Base-by-base conservation (phyloP, 441 rosid species). In the Sinapis alba region DNA sequence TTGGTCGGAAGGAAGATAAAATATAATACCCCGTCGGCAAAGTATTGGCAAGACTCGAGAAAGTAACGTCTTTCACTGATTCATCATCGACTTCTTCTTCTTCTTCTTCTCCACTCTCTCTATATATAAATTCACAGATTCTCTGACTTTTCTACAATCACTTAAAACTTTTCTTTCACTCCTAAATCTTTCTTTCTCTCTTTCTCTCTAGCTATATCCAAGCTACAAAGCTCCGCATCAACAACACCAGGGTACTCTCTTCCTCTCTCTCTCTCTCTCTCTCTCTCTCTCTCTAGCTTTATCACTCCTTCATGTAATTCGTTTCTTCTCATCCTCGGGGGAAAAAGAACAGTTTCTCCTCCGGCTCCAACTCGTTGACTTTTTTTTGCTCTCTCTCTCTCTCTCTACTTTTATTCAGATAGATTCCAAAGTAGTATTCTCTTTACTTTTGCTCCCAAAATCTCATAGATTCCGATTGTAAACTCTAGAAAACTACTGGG, bases 21-120 rank as follows among this genome's bases (percentile, higher is more conserved):
- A 45, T 15, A 45, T 16, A 7, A 47, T 1, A 47, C 19, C 32
- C 32, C 54, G 53, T 45, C 53, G 53, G 53, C 53, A 47, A 47
- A 47, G 20, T 47, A 7, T 47, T 47, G 54, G 19, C 53, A 47
- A 47, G 4, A 47, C 54, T 47, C 54, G 3, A 32, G 10, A 32
- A 16, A 45, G 53, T 45, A 50, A 50, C 54, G 54, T 18, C 54
- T 50, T 50, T 50, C 54, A 50, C 54, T 50, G 54, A 50, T 47
- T 7, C 54, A 47, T 15, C 21, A 5, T 13, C 7, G 4, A 15
- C 54, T 16, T 47, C 54, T n/a, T n/a, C 54, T 50, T 50, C 54
- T 50, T 50, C 21, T 50, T 50, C 54, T 16, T 13, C 6, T 13
- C 21, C 54, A 15, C 21, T 16, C 54, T 50, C n/a, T n/a, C n/a